These are phyloP conservation scores for Kodamaea suecica DNA, from an alignment of 1,139 yeast species.

Conservation along the genomic window DNA sequence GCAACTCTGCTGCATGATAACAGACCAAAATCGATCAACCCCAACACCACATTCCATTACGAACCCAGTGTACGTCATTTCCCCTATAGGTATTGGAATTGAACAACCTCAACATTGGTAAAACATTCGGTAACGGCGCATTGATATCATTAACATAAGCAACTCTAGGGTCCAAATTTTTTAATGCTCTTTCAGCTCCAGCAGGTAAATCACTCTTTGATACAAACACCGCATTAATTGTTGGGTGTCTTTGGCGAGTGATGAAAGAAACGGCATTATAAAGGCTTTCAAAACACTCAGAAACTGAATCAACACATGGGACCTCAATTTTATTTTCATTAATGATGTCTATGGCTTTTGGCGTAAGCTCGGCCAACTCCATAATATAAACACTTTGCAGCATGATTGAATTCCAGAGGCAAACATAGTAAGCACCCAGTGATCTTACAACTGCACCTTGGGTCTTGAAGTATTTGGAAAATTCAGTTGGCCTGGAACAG, in stretches of 20 bases:
- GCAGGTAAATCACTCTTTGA: slow-evolving; percentile 5
- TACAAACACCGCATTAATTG: neutral
- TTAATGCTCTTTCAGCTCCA: neutral
- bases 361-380: slow-evolving; percentile 2
- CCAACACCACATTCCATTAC: slow-evolving; percentile 8
- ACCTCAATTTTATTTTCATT: neutral
- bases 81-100: no score
- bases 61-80: slow-evolving; percentile 6
- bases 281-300: slow-evolving; percentile 2
- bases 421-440: neutral
- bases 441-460: slow-evolving; percentile 3
- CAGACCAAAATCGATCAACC: slow-evolving; percentile 4
- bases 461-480: slow-evolving; percentile 1
- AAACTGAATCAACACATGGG: neutral
- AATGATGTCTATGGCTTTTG: slow-evolving; percentile 1
- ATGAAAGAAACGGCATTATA: slow-evolving; percentile 4
- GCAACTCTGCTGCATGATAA: no score
- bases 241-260: slow-evolving; percentile 3
- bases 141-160: slow-evolving; percentile 1
- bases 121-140: slow-evolving; percentile 2
- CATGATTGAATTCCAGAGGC: slow-evolving; percentile 7
- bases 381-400: slow-evolving; percentile 3
- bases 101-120: slow-evolving; percentile 8
- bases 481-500: neutral
- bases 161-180: neutral